Evolutionary conservation across 1,284 basidiomycete genomes (phyloP), one percentile per base, ranked within the genome.

Genomic region (Dichomitus squalens): DNA sequence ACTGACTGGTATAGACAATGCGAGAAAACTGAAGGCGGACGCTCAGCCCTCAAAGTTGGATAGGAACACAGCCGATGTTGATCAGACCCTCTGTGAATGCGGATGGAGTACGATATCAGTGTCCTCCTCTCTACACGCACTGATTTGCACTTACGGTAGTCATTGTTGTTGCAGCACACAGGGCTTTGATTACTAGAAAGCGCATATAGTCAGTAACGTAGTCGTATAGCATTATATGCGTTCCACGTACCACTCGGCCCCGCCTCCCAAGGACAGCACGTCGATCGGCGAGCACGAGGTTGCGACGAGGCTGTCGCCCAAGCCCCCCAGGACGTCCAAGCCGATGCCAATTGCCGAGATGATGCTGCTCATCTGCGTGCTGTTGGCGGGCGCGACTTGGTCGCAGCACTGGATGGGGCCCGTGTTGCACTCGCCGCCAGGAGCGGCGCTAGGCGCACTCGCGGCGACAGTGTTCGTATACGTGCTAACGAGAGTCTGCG

Each of bases 1-100:
- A 29, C 18, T 11, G 8, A 47, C 27, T 16, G 29, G 31, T 16
- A 35, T 12, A 4, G 18, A 38, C 33, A 20, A 16, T 36, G 0
- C 8, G 8, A 4, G 39, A 18, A 11, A 9, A 29, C 6, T 6
- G 29, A 14, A 23, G n/a, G 7, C 35, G n/a, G 43, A 18, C 43
- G 8, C 25, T 16, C 20, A 7, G 5, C 2, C 25, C 6, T 44
- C 43, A 44, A 29, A 44, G 43, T 5, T 27, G 14, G 46, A 63
- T 60, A 31, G 61, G 61, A 8, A 63, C 61, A 35, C 61, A 63
- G 29, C 61, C 61, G 14, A 63, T 60, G 61, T 60, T 63, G 53
- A 63, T 52, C 16, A 63, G 34, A 5, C 61, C 61, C 61, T 60
- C 61, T 63, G 38, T 1, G n/a, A 34, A 41, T 8, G 34, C 46